A percentile compares a stretch with the other conserved stretches of the same genome.
Evolutionary conservation across 1,284 basidiomycete genomes (phyloP).

Genomic region (Tilletia setariae): DNA sequence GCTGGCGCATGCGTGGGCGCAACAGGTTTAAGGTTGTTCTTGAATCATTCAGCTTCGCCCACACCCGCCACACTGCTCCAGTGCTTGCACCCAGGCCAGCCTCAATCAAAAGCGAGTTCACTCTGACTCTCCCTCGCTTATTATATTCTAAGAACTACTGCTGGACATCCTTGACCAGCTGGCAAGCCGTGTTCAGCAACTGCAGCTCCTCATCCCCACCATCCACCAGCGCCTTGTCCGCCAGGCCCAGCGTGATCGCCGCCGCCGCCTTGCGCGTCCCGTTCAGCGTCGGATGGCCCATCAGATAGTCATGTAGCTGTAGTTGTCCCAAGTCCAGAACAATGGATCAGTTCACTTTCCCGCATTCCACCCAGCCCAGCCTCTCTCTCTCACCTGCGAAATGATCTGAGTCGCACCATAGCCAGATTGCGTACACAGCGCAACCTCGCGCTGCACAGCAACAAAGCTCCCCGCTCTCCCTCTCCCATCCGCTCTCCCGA

Average conservation of each 20-base stretch:
- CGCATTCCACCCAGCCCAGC: too few relatives aligned
- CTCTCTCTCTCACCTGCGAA: conserved; percentile 77
- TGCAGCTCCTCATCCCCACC: conserved; percentile 98
- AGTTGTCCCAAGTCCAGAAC: neutral
- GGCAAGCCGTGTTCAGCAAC: conserved; percentile 79
- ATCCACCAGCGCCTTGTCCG: conserved; percentile 92
- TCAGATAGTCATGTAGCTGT: conserved; percentile 85
- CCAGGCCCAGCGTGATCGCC: conserved; percentile 83
- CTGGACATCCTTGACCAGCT: conserved; percentile 57
- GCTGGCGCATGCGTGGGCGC: too few relatives aligned
- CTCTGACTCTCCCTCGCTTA: neutral
- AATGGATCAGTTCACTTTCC: conserved; percentile 18
- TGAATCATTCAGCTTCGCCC: too few relatives aligned
- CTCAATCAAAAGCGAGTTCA: neutral
- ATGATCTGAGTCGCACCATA: conserved; percentile 90
- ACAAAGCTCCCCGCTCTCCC: conserved; percentile 64
- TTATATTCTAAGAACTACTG: too few relatives aligned
- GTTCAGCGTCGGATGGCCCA: conserved; percentile 74
- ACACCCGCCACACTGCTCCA: too few relatives aligned
- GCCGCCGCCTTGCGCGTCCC: conserved; percentile 78
- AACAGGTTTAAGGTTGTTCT: too few relatives aligned
- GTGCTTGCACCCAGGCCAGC: too few relatives aligned
- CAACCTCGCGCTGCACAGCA: conserved; percentile 70
- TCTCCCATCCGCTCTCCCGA: conserved; percentile 54
- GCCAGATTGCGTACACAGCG: conserved; percentile 74